Evolutionary conservation across 2,329 filamentous ascomycete genomes (phyloP), one percentile per base, ranked within the genome.

Genomic region (Magnaporthiopsis rhizophila): DNA sequence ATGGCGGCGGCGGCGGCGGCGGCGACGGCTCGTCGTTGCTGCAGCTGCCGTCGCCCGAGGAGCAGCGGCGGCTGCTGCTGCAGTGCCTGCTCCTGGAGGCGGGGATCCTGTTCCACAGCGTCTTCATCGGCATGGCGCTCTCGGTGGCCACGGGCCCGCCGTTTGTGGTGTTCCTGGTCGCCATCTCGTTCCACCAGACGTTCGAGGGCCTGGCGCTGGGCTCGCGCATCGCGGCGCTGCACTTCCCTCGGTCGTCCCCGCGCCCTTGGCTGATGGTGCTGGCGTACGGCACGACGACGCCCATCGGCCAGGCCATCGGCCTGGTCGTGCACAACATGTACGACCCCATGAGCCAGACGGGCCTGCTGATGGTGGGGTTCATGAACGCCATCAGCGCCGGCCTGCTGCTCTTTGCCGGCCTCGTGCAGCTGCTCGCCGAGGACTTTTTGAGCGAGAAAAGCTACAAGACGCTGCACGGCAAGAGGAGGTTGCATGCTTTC

Each of bases 121-220:
- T 95, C 64, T 95, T 95, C 71, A 94, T 95, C 69, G 91, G 91
- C 67, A 93, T 94, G 89, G 90, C 91, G 4, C 82, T 95, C 36
- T 92, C 89, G 0, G 91, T 95, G 0, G 88, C 91, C 0, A 92
- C 89, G 0, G 90, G 90, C 0, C 88, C 90, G 0, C 86, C 89
- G 1, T 95, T 95, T 72, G 80, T 91, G 58, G 89, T 94, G 15
- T 90, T 95, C 67, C 80, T 95, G 0, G 81, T 93, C 36, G 91
- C 91, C 62, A 92, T 95, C 67, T 86, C 85, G 68, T 93, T 94
- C 75, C 91, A 95, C 72, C 90, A 96, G 77, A 92, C 90, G 0
- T 96, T 96, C 68, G 92, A 96, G 77, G 92, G 92, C 2, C 86
- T 96, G 18, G 92, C 92, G 0, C 84, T 96, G 5, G 92, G 92